Conservation (phyloP, 805 yeast species). For the Nematodospora valgi region DNA sequence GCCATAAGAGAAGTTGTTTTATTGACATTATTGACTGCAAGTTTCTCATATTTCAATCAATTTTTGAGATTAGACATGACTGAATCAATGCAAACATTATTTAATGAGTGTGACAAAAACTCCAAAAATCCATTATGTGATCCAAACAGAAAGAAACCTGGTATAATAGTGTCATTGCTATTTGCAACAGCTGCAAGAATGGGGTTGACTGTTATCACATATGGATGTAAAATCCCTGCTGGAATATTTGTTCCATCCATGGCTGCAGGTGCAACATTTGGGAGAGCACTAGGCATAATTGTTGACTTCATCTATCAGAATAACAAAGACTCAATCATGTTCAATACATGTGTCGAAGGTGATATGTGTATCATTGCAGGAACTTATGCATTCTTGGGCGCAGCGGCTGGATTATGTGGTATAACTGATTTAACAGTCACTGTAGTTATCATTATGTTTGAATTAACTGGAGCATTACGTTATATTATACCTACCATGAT, state of each 20-base stretch:
- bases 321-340: constrained; percentile 33
- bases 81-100: constrained; percentile 84
- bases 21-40: constrained; percentile 66
- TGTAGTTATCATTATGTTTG: constrained; percentile 94
- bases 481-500: constrained; percentile 96
- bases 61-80: constrained; percentile 90
- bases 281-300: constrained; percentile 77
- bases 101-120: constrained; percentile 69
- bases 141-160: constrained; percentile 22
- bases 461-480: constrained; percentile 89
- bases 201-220: constrained; percentile 73
- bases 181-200: constrained; percentile 74
- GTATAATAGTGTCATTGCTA: constrained; percentile 49
- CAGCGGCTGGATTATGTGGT: constrained; percentile 93
- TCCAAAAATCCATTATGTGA: constrained; percentile 42
- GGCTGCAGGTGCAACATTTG: constrained; percentile 95
- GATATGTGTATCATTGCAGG: constrained; percentile 78
- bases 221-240: constrained; percentile 95
- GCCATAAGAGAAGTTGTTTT: constrained; percentile 70
- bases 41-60: constrained; percentile 78
- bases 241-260: constrained; percentile 96
- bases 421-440: constrained; percentile 90
- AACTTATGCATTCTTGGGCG: constrained; percentile 92
- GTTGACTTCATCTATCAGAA: constrained; percentile 45
- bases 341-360: constrained; percentile 28